phyloP scores from a whole-genome alignment of 2,329 filamentous ascomycete species.

The Pseudogymnoascus sp. region DNA sequence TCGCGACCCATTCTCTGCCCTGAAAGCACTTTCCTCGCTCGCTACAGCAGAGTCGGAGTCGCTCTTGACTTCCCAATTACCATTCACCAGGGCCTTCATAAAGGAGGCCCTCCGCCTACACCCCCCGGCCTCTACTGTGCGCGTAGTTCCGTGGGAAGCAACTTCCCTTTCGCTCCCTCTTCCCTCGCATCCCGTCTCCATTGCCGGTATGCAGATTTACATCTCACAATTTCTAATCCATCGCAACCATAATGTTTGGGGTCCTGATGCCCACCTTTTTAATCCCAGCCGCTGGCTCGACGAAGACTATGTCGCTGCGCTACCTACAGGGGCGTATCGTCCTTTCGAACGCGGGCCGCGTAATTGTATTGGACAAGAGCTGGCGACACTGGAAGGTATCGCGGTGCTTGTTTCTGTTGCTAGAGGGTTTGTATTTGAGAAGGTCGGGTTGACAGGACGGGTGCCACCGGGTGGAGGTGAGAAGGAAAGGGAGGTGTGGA shows the following conservation, averaged over 20 bases:
- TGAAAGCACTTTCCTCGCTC: background rate
- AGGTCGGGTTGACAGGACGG: background rate
- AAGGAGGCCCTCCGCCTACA: slow-evolving; percentile 22
- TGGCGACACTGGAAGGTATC: slow-evolving; percentile 42
- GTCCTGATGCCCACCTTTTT: slow-evolving; percentile 29
- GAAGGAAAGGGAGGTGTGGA: background rate
- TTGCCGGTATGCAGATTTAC: background rate
- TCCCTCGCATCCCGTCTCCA: background rate
- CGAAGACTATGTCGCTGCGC: background rate
- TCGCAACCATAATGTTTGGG: slow-evolving; percentile 16
- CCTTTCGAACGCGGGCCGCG: slow-evolving; percentile 48
- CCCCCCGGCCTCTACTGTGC: slow-evolving; percentile 16
- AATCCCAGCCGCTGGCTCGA: slow-evolving; percentile 23
- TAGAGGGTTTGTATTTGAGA: slow-evolving; percentile 40
- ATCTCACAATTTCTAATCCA: slow-evolving; percentile 13
- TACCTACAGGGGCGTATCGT: slow-evolving; percentile 39
- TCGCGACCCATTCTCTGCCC: slow-evolving; percentile 12
- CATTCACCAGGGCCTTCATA: slow-evolving; percentile 20
- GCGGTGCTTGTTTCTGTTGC: slow-evolving; percentile 40
- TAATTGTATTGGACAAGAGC: slow-evolving; percentile 49
- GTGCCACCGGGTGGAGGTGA: background rate
- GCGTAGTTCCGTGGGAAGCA: background rate
- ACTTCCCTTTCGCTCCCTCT: background rate
- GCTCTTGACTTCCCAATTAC: slow-evolving; percentile 19
- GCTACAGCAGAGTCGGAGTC: slow-evolving; percentile 2